These are phyloP conservation scores for Pleurotus eryngii DNA, from an alignment of 768 basidiomycete genomes.

Conservation along the genomic window DNA sequence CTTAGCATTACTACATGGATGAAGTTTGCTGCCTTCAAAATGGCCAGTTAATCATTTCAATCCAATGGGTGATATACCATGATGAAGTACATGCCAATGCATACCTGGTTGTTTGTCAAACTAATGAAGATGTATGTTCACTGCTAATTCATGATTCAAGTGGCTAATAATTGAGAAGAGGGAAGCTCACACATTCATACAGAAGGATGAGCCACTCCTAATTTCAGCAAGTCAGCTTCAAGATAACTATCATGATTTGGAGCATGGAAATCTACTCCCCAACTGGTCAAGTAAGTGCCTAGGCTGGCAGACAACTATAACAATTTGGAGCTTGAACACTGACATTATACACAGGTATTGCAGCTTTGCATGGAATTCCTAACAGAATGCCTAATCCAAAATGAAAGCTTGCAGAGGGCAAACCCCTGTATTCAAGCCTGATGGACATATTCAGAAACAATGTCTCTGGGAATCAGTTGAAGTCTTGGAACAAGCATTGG, in stretches of 20 bases:
- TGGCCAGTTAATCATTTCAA: neutral
- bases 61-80: neutral
- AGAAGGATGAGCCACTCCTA: neutral
- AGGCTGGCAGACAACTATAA: too few relatives aligned
- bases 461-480: conserved; percentile 30
- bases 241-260: neutral
- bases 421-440: conserved; percentile 5
- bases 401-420: conserved; percentile 1
- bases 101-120: neutral
- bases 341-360: neutral
- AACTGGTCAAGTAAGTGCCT: conserved; percentile 16
- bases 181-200: neutral
- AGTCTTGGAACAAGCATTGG: conserved; percentile 36
- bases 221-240: neutral
- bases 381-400: conserved; percentile 10
- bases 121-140: neutral
- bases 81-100: neutral
- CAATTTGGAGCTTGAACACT: too few relatives aligned
- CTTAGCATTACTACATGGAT: conserved; percentile 31
- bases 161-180: neutral
- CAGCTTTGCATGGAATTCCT: neutral
- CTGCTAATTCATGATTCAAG: too few relatives aligned
- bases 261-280: neutral
- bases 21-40: conserved; percentile 15
- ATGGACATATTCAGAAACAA: conserved; percentile 22